Conservation (phyloP, 106 monocot species). For the Apostasia shenzhenica region DNA sequence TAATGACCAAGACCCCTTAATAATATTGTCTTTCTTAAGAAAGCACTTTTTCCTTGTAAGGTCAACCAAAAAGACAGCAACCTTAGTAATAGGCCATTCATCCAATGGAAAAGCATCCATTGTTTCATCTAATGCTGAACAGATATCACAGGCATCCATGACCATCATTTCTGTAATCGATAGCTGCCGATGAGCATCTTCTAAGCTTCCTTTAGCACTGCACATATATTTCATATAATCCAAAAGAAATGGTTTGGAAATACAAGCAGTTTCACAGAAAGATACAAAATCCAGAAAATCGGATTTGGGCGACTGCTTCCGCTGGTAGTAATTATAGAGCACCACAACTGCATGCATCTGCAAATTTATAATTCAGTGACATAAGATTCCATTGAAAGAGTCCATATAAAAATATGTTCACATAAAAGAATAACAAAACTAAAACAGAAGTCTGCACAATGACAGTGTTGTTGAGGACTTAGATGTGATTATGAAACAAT, state of each 20-base stretch:
- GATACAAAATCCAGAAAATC: not conserved
- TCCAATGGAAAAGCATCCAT: not conserved
- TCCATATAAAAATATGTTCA: not conserved
- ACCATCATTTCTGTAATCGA: constrained; percentile 1
- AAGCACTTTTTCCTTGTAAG: constrained; percentile 2
- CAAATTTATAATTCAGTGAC: not conserved
- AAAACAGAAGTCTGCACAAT: not conserved
- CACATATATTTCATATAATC: constrained; percentile 2
- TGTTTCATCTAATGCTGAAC: not conserved
- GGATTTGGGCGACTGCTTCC: not conserved
- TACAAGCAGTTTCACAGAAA: constrained; percentile 5
- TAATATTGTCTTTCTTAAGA: not conserved
- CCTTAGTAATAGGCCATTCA: constrained; percentile 1
- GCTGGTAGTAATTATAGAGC: constrained; percentile 4
- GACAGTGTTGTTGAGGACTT: not conserved
- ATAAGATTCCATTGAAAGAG: not conserved
- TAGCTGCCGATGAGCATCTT: not conserved
- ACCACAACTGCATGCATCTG: not conserved
- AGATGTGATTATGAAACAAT: too few relatives aligned
- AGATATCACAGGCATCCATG: constrained; percentile 8
- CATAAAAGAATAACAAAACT: not conserved
- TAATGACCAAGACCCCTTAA: not conserved
- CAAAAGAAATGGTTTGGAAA: not conserved
- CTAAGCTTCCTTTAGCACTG: not conserved
- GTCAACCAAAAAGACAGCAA: constrained; percentile 6